Conservation (phyloP, 1,284 basidiomycete species). For the Fomitopsis palustris region DNA sequence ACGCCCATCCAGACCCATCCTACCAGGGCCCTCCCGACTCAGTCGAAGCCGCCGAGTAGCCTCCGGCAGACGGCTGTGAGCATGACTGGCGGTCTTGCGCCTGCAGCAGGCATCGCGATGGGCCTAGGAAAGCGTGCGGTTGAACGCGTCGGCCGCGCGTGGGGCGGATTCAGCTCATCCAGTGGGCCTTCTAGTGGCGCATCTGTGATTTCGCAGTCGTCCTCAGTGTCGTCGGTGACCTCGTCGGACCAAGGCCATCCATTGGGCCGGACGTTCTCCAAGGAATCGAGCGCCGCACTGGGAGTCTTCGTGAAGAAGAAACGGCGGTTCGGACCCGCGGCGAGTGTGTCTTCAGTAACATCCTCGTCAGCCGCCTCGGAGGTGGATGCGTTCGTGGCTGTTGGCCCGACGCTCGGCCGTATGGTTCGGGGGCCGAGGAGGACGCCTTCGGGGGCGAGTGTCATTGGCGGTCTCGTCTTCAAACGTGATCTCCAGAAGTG, state of each 20-base stretch:
- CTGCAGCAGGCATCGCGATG: conserved; percentile 64
- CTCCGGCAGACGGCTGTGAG: conserved; percentile 62
- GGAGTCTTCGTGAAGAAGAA: conserved; percentile 5
- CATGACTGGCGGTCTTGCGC: conserved; percentile 60
- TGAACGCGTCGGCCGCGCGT: conserved; percentile 49
- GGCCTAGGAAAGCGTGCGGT: conserved; percentile 60
- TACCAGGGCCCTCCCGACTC: conserved; percentile 15
- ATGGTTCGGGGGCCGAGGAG: conserved; percentile 51
- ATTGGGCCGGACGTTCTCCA: conserved; percentile 3
- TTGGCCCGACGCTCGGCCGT: conserved; percentile 52
- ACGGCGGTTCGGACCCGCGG: conserved; percentile 43
- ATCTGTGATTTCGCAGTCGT: conserved; percentile 7
- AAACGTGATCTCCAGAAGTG: conserved; percentile 53
- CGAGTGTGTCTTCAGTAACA: conserved; percentile 31
- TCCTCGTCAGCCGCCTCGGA: conserved; percentile 50
- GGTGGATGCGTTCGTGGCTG: conserved; percentile 41
- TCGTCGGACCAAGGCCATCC: conserved; percentile 1
- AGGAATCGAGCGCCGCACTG: background rate
- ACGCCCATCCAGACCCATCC: conserved; percentile 21
- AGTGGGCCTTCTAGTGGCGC: conserved; percentile 13
- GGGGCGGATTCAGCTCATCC: conserved; percentile 35
- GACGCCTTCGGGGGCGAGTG: conserved; percentile 28
- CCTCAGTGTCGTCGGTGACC: conserved; percentile 8
- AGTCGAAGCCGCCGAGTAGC: background rate
- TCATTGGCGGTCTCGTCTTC: conserved; percentile 58